phyloP scores from a whole-genome alignment of 169 alveolate species.

The Plasmodium blacklocki region DNA sequence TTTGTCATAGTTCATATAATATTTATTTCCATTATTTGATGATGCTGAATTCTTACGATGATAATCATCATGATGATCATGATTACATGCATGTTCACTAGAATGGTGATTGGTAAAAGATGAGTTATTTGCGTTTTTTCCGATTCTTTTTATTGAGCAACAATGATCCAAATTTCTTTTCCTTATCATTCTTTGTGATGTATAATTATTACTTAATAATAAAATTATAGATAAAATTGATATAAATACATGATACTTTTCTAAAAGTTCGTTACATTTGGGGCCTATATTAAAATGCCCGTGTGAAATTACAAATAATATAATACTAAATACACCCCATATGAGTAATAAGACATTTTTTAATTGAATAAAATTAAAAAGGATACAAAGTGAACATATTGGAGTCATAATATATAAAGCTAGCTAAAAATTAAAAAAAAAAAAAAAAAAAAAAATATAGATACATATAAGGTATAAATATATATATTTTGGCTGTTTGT shows the following conservation, averaged over 20 bases:
- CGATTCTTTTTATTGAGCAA: slow-evolving; percentile 12
- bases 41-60: neutral
- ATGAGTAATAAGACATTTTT: slow-evolving; percentile 34
- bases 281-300: slow-evolving; percentile 8
- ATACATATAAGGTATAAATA: neutral
- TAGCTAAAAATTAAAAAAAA: slow-evolving; percentile 12
- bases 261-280: neutral
- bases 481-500: neutral
- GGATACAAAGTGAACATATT: slow-evolving; percentile 21
- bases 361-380: slow-evolving; percentile 30
- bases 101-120: neutral
- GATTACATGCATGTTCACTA: neutral
- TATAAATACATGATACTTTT: slow-evolving; percentile 14
- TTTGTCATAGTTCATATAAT: neutral
- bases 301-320: slow-evolving; percentile 40
- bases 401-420: slow-evolving; percentile 64
- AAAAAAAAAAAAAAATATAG: neutral
- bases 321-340: slow-evolving; percentile 23
- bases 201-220: slow-evolving; percentile 39
- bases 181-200: slow-evolving; percentile 28
- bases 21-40: neutral
- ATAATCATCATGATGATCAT: neutral
- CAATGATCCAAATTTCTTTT: slow-evolving; percentile 39
- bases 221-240: slow-evolving; percentile 15
- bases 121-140: neutral